phyloP scores from a whole-genome alignment of 805 yeast species.

The Candida wancherniae region DNA sequence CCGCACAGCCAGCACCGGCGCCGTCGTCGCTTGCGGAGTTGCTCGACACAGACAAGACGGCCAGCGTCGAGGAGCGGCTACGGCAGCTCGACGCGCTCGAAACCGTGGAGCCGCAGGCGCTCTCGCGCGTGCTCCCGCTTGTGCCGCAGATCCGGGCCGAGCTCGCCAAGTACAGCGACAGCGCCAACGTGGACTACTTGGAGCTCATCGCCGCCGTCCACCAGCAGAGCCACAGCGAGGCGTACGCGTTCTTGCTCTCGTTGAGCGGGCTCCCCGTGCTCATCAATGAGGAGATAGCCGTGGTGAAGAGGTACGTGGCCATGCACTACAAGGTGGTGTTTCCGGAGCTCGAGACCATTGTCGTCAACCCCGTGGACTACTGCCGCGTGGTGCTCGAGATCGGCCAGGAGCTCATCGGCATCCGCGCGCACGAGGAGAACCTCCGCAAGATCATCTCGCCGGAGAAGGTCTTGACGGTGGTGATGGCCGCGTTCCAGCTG shows the following conservation, averaged over 20 bases:
- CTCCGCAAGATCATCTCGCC: constrained; percentile 44
- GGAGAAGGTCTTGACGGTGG: constrained; percentile 66
- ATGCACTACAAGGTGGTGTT: constrained; percentile 56
- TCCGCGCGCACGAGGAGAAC: constrained; percentile 27
- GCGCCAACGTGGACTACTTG: constrained; percentile 25
- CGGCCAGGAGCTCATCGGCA: constrained; percentile 41
- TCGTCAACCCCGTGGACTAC: constrained; percentile 60
- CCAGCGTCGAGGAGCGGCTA: constrained; percentile 14
- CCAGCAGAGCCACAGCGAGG: constrained; percentile 27
- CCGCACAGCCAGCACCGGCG: constrained; percentile 2
- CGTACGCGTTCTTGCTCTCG: constrained; percentile 46
- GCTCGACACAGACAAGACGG: constrained; percentile 11
- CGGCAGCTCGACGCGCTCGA: constrained; percentile 19
- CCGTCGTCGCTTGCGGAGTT: constrained; percentile 13
- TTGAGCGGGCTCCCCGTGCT: constrained; percentile 54
- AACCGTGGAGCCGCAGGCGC: constrained; percentile 16
- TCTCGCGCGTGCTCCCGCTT: constrained; percentile 21
- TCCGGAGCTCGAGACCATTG: constrained; percentile 63
- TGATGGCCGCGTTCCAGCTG: constrained; percentile 64
- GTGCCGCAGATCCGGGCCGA: constrained; percentile 23
- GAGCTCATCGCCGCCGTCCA: constrained; percentile 27
- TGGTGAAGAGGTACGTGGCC: constrained; percentile 46
- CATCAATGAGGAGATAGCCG: constrained; percentile 49
- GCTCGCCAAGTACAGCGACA: constrained; percentile 19
- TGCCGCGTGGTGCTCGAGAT: constrained; percentile 48